phyloP scores from a whole-genome alignment of 2,329 filamentous ascomycete genomes.

The Fusarium clavum region DNA sequence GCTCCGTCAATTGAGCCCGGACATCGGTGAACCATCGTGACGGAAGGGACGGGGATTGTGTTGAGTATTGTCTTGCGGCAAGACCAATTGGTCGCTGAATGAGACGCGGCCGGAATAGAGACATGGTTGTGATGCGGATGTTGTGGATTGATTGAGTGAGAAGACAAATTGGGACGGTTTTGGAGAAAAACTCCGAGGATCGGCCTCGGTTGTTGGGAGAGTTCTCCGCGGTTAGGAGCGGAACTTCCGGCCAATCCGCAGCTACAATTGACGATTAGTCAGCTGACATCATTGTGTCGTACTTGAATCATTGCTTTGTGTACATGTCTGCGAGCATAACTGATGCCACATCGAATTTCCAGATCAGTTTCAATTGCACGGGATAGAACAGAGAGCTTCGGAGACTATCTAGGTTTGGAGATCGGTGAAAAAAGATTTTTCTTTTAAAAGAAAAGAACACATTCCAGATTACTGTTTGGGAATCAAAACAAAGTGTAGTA shows the following conservation, averaged over 20 bases:
- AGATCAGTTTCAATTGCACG: too few relatives aligned
- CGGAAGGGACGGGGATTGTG: background rate
- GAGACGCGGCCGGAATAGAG: background rate
- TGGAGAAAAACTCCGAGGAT: background rate
- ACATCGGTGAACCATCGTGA: conserved; percentile 34
- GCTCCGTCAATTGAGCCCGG: conserved; percentile 3
- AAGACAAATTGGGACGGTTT: background rate
- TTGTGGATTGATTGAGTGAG: background rate
- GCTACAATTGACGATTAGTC: rapidly evolving
- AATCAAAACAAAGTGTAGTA: too few relatives aligned
- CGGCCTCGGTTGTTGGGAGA: background rate
- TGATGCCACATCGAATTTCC: too few relatives aligned
- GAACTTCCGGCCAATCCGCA: background rate
- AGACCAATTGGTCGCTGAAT: background rate
- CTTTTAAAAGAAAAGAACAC: too few relatives aligned
- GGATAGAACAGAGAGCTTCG: too few relatives aligned
- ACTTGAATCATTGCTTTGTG: too few relatives aligned
- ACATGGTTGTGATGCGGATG: background rate
- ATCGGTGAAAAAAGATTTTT: too few relatives aligned
- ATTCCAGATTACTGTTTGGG: too few relatives aligned
- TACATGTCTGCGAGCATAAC: too few relatives aligned
- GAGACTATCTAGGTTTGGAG: too few relatives aligned
- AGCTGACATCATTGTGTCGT: background rate
- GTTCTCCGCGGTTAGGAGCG: background rate
- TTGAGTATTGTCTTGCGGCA: background rate